Evolutionary conservation across 441 rosid genomes (phyloP).

Genomic region (Pelargonium myrrhifolium): DNA sequence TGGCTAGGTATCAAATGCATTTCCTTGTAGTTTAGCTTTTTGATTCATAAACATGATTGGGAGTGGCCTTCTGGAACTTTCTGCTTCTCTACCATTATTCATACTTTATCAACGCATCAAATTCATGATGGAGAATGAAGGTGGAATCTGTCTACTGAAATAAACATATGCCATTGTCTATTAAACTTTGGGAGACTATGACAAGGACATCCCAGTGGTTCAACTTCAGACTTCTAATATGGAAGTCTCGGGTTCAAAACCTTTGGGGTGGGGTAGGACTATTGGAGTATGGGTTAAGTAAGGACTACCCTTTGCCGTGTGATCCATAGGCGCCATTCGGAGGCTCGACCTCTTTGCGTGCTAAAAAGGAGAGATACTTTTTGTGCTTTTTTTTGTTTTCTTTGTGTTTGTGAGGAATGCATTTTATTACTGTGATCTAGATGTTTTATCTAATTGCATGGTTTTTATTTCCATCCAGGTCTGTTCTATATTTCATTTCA

Average conservation of each 20-base stretch:
- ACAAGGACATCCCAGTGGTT: neutral
- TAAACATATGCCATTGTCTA: neutral
- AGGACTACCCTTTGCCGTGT: neutral
- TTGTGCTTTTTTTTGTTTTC: neutral
- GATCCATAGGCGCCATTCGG: neutral
- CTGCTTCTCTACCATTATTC: too few species aligned
- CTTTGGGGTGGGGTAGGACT: neutral
- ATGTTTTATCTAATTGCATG: slow-evolving; percentile 19
- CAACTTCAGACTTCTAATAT: neutral
- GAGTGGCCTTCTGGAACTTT: neutral
- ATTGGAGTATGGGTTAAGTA: neutral
- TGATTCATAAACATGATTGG: neutral
- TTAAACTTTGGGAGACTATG: neutral
- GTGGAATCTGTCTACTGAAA: neutral
- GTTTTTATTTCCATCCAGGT: slow-evolving; percentile 49
- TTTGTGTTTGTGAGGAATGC: slow-evolving; percentile 1
- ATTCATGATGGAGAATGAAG: neutral
- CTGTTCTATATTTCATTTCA: slow-evolving; percentile 68
- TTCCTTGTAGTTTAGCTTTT: neutral
- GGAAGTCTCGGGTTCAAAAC: neutral
- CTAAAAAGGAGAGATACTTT: neutral
- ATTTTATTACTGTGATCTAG: neutral
- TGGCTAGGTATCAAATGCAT: neutral
- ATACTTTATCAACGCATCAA: too few species aligned
- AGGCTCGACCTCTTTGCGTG: neutral